phyloP scores from a whole-genome alignment of 208 protist genomes.

The Leishmania tropica region DNA sequence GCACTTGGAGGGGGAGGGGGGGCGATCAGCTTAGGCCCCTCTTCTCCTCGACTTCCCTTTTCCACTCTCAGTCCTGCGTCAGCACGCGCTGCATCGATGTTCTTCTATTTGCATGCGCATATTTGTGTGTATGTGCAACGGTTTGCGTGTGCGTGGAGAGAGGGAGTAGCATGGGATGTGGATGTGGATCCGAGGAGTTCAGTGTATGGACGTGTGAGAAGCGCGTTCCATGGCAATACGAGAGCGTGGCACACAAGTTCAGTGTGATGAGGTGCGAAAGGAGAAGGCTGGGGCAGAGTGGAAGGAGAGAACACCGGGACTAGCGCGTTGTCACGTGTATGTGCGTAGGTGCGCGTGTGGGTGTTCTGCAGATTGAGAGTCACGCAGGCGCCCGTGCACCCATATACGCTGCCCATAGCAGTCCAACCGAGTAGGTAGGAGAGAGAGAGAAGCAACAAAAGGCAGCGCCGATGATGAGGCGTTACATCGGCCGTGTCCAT shows the following conservation, averaged over 20 bases:
- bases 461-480: neutral
- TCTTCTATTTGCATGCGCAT: no score
- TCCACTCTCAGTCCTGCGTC: neutral
- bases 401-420: neutral
- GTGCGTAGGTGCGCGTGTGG: neutral
- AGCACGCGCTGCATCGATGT: neutral
- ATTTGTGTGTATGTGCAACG: neutral
- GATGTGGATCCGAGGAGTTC: neutral
- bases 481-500: neutral
- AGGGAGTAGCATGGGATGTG: neutral
- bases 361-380: neutral
- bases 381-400: neutral
- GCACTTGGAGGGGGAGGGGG: neutral
- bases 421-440: neutral
- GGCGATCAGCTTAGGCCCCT: neutral
- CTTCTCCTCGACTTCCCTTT: neutral
- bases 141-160: neutral
- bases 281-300: neutral
- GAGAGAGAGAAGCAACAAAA: slow-evolving; percentile 7
- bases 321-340: neutral
- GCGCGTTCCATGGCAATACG: neutral
- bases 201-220: neutral
- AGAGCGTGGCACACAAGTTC: neutral
- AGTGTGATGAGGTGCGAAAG: neutral
- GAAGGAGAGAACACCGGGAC: neutral